Base-by-base conservation (phyloP, 352 stramenopile genomes). In the Sclerospora graminicola region DNA sequence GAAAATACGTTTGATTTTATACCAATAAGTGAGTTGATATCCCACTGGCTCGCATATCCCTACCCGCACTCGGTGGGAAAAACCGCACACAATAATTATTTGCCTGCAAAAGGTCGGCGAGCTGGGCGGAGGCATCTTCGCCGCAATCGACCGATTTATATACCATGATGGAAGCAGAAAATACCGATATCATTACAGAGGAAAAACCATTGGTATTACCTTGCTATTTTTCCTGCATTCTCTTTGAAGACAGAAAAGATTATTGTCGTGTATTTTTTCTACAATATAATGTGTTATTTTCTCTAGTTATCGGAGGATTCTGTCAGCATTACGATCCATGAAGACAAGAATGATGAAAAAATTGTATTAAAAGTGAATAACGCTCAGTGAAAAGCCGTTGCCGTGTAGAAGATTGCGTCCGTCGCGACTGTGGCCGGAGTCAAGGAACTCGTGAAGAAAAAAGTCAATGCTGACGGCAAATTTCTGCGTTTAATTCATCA, bases 401-500 rank as follows among this genome's bases (percentile, higher is more conserved):
- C n/a, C 62, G 68, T 16, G 59, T 92, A 33, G 81, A n/a, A 92
- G 52, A 84, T 92, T 38, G 29, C 50, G n/a, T 51, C 67, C 1
- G 71, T 51, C 9, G 74, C 75, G 14, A 70, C 52, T 2, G 68
- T 92, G 7, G 78, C 55, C 8, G 76, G 86, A 37, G 57, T 89
- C 4, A 89, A 89, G 54, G 75, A 88, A 27, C 49, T 63, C 9
- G 69, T 89, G 44, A 87, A 89, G 71, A 78, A 70, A 45, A 71
- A 79, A 18, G 66, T 65, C 16, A 77, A 69, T 39, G 81, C 77
- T 8, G 76, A 90, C 16, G 78, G 74, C 51, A 92, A 89, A 48
- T 92, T 89, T 41, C 61, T 92, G 50, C 73, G 81, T 0, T 59
- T 92, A 6, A 92, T 92, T 45, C 81, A 92, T 43, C 81, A 90